phyloP scores from a whole-genome alignment of 345 rosid species.

The Euphorbia pulcherrima region DNA sequence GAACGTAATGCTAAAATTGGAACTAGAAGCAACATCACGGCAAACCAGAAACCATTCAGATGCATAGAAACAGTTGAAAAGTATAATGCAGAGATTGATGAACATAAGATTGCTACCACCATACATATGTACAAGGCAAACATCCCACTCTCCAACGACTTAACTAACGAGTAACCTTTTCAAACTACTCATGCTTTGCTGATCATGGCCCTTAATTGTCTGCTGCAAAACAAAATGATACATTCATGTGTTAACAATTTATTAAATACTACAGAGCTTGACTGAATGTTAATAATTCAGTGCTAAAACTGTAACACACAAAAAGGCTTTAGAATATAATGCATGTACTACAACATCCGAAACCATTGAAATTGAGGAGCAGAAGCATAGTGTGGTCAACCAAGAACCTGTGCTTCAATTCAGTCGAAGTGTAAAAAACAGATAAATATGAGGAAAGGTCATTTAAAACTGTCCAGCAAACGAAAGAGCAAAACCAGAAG shows the following conservation, averaged over 20 bases:
- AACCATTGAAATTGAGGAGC: too few relatives aligned
- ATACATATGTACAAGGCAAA: constrained; percentile 6
- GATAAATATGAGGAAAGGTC: too few relatives aligned
- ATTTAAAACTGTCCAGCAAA: not conserved
- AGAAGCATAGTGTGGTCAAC: too few relatives aligned
- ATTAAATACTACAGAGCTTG: not conserved
- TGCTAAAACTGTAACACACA: too few relatives aligned
- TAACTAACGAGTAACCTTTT: not conserved
- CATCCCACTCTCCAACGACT: not conserved
- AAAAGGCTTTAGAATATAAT: too few relatives aligned
- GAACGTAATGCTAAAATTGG: not conserved
- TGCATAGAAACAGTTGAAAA: not conserved
- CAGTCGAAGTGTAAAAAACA: not conserved
- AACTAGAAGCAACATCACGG: not conserved
- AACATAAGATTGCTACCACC: not conserved
- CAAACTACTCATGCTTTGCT: not conserved
- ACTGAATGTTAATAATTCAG: too few relatives aligned
- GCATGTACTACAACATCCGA: too few relatives aligned
- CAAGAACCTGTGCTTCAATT: not conserved
- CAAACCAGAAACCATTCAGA: not conserved
- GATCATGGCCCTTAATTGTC: not conserved
- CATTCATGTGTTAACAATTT: not conserved
- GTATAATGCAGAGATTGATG: not conserved
- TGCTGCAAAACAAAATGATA: constrained; percentile 1
- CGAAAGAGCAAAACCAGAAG: too few relatives aligned